phyloP scores from a whole-genome alignment of 805 yeast genomes.

The Wickerhamomyces rabaulensis region DNA sequence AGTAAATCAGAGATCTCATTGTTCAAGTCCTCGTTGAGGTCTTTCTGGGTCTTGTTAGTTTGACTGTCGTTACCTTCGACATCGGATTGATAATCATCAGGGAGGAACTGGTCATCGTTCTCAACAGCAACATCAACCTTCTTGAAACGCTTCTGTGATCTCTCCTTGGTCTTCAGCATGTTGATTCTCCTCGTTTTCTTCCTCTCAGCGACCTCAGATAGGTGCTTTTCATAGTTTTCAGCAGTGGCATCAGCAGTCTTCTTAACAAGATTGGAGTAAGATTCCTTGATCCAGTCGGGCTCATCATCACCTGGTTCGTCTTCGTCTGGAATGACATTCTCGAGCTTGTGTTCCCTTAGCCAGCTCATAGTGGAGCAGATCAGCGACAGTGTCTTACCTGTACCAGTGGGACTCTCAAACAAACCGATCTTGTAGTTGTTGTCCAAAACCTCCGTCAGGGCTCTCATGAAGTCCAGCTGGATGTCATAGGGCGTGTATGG shows the following conservation, averaged over 20 bases:
- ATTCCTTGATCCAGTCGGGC: conserved; percentile 62
- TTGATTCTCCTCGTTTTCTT: conserved; percentile 10
- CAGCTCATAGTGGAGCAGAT: conserved; percentile 84
- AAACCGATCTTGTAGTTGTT: conserved; percentile 62
- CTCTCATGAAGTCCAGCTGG: conserved; percentile 71
- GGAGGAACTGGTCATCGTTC: conserved; percentile 34
- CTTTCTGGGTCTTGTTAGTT: conserved; percentile 7
- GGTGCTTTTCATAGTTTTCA: conserved; percentile 31
- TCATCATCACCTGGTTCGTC: conserved; percentile 47
- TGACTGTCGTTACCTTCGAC: conserved; percentile 14
- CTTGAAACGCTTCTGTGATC: conserved; percentile 14
- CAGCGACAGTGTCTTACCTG: conserved; percentile 85
- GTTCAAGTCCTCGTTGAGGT: conserved; percentile 30
- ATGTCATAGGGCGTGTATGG: conserved; percentile 81
- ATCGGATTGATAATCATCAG: conserved; percentile 33
- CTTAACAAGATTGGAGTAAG: conserved; percentile 26
- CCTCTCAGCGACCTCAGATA: conserved; percentile 25
- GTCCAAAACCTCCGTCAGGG: conserved; percentile 59
- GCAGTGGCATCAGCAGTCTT: conserved; percentile 20
- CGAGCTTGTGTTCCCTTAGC: conserved; percentile 46
- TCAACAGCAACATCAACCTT: conserved; percentile 24
- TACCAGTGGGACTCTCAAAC: conserved; percentile 93
- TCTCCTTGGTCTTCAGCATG: conserved; percentile 2
- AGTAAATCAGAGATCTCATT: conserved; percentile 46
- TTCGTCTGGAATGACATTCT: conserved; percentile 24